Conservation (phyloP, 805 yeast species). For the Pichia cabralensis region DNA sequence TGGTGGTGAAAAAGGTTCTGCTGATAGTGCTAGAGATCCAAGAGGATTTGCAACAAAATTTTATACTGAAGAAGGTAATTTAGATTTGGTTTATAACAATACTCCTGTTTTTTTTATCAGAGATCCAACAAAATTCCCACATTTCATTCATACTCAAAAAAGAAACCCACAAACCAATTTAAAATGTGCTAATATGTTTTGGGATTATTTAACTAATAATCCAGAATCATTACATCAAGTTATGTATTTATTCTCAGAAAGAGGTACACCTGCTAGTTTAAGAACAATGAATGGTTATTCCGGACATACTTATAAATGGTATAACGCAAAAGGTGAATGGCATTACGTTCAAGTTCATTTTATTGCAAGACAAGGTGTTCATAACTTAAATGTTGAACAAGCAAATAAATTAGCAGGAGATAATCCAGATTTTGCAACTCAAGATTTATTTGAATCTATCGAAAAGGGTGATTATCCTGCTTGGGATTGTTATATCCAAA, state of each 20-base stretch:
- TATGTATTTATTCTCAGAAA: conserved; percentile 61
- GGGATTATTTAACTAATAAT: conserved; percentile 72
- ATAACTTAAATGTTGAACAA: conserved; percentile 49
- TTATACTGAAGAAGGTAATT: conserved; percentile 75
- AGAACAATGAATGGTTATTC: conserved; percentile 80
- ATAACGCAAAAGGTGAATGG: conserved; percentile 68
- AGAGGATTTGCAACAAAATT: conserved; percentile 76
- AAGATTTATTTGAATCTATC: conserved; percentile 71
- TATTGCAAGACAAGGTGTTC: conserved; percentile 45
- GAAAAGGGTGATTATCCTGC: conserved; percentile 70
- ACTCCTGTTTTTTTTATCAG: conserved; percentile 80
- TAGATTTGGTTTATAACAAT: conserved; percentile 79
- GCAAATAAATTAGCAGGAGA: conserved; percentile 60
- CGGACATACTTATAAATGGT: conserved; percentile 79
- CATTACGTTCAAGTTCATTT: conserved; percentile 71
- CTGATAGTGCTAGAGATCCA: conserved; percentile 82
- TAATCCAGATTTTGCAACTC: conserved; percentile 75
- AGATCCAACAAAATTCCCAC: conserved; percentile 81
- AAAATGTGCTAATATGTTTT: conserved; percentile 73
- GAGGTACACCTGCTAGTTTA: conserved; percentile 72
- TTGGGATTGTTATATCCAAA: conserved; percentile 79
- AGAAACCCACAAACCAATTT: conserved; percentile 74
- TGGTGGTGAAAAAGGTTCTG: conserved; percentile 75
- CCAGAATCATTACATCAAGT: conserved; percentile 72
- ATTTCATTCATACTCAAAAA: conserved; percentile 83